Evolutionary conservation across 2,329 filamentous ascomycete genomes (phyloP), one percentile per base, ranked within the genome.

Genomic region (Dothidotthia symphoricarpi): DNA sequence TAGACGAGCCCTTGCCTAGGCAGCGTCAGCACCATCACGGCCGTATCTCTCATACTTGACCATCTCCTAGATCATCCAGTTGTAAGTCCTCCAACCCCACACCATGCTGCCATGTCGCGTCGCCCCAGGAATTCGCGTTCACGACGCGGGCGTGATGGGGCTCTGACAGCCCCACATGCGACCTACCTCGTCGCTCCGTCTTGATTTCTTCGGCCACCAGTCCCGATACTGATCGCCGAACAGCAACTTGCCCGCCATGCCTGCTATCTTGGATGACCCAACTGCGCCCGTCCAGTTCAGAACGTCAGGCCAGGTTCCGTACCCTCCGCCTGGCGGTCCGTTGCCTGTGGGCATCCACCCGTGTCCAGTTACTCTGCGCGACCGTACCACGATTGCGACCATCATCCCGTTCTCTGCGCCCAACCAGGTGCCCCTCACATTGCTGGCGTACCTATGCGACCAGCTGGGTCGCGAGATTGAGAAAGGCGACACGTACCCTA

Each of bases 381-480:
- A 95, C 68, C 81, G 88, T 33, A 83, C 89, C 51, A 94, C 88
- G 0, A 81, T 85, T 32, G 89, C 88, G 7, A 94, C 88, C 1
- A 75, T 95, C 29, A 78, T 95, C 34, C 89, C 89, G 8, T 89
- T 95, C 66, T 82, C 81, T 13, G 85, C 85, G n/a, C 78, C 80
- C 13, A 74, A 81, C 39, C 80, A 89, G 60, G 83, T 94, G n/a
- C 89, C 89, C 2, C 71, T 75, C 26, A 83, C 84, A 6, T 73
- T 95, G 41, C 73, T 91, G 24, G 76, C 76, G 26, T 93, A 94
- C 60, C 79, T 95, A 31, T 86, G 80, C 54, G 85, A 88, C 59
- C 85, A 93, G 69, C 77, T 95, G 55, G 91, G 90, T 65, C 85
- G 86, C 68, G 89, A 95, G 68, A 93, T 95, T 58, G 87, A 93